These are phyloP conservation scores for Ustilago xerochloae DNA, from an alignment of 1,284 basidiomycete species.

Conservation along the genomic window DNA sequence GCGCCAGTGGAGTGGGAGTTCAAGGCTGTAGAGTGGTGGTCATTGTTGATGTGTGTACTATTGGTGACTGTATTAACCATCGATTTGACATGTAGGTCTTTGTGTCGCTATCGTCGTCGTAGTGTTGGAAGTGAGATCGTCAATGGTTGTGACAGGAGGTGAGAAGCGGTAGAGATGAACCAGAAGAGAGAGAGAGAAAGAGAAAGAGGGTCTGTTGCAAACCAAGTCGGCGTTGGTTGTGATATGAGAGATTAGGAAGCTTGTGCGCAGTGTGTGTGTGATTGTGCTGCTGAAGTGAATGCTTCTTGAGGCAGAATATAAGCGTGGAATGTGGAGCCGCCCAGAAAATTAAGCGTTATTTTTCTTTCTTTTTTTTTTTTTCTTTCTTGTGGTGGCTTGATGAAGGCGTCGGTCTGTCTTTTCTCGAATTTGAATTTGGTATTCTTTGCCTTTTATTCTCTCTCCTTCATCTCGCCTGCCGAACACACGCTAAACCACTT, in stretches of 20 bases:
- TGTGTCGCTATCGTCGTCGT: not conserved
- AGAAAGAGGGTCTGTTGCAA: not conserved
- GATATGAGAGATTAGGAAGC: not conserved
- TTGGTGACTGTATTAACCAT: conserved; percentile 20
- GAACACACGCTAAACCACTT: too few relatives aligned
- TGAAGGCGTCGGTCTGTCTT: too few relatives aligned
- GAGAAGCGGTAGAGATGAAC: not conserved
- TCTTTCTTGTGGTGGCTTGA: not conserved
- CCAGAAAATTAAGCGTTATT: not conserved
- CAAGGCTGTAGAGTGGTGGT: conserved; percentile 25
- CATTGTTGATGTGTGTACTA: not conserved
- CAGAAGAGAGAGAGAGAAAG: not conserved
- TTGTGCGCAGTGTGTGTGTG: not conserved
- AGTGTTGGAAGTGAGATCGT: not conserved
- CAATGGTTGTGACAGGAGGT: not conserved
- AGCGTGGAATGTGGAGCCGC: not conserved
- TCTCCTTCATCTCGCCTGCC: too few relatives aligned
- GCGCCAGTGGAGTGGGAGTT: conserved; percentile 4
- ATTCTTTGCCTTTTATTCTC: not conserved
- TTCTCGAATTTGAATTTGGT: not conserved
- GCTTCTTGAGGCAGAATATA: too few relatives aligned
- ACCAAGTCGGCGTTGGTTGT: too few relatives aligned
- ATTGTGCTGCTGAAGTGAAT: not conserved
- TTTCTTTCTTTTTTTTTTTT: not conserved
- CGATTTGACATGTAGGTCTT: too few relatives aligned